Evolutionary conservation across 1,139 yeast species (phyloP).

Genomic region (Neolecta irregularis): DNA sequence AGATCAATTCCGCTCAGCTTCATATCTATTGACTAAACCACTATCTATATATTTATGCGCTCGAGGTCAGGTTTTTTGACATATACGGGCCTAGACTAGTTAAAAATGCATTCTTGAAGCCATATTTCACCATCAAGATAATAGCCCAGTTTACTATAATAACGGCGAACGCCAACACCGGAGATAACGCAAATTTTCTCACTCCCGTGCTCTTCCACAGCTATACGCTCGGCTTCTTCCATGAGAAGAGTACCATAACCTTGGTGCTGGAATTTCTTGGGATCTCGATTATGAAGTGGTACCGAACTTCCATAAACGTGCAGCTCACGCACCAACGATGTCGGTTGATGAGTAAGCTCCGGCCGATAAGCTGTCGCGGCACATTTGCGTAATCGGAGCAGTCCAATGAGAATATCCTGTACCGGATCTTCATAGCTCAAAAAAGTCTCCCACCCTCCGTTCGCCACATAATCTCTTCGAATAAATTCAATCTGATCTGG

Average conservation of each 20-base stretch:
- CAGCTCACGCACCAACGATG: conserved; percentile 85
- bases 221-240: conserved; percentile 97
- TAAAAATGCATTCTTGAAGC: conserved; percentile 37
- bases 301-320: conserved; percentile 97
- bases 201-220: conserved; percentile 89
- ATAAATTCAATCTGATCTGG: conserved; percentile 95
- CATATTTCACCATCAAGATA: conserved; percentile 75
- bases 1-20: too few species aligned
- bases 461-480: conserved; percentile 90
- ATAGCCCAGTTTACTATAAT: conserved; percentile 83
- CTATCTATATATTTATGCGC: too few species aligned
- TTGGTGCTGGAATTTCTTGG: conserved; percentile 96
- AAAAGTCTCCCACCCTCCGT: conserved; percentile 99
- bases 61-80: conserved; percentile 1
- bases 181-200: conserved; percentile 82
- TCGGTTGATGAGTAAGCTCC: conserved; percentile 69
- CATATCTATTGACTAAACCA: too few species aligned
- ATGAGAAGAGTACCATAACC: conserved; percentile 93
- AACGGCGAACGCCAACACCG: conserved; percentile 96
- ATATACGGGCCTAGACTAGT: conserved; percentile 1
- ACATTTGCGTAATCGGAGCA: conserved; percentile 75
- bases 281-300: conserved; percentile 93
- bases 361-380: conserved; percentile 80
- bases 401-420: conserved; percentile 86
- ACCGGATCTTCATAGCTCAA: conserved; percentile 92